Evolutionary conservation across 148 eudicot species (phyloP), one percentile per base, ranked within the genome.

Genomic region (Silene uniflora): DNA sequence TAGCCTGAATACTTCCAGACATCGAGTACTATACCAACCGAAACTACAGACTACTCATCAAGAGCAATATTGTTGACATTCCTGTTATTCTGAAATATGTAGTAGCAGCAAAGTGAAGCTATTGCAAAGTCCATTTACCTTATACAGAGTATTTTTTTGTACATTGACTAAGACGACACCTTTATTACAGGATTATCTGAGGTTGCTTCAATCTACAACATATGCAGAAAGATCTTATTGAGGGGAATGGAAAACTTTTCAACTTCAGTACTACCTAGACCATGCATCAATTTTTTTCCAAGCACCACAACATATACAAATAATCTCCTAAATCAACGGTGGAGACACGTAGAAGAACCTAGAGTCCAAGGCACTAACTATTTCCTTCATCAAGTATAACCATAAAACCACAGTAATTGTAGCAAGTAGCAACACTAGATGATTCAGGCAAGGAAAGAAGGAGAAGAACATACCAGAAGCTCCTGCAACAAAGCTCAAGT

Each of bases 401-500:
- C 54, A 69, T 46, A 77, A 71, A 54, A 21, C 18, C 56, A 44
- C 55, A 18, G 49, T 42, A 39, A 44, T 46, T n/a, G 18, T 62
- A 16, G 59, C 60, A 79, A 21, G 17, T 62, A 14, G 59, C 61
- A 79, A 21, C 22, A 58, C 24, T 7, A 5, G 17, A 74, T 24
- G 42, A 21, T 23, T 27, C 6, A 17, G 17, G 62, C 9, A 21
- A 73, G 35, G 5, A 44, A 11, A 21, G 18, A 73, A 68, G 7
- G 10, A n/a, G 32, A 46, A 14, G 54, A 29, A 83, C 91, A 75
- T 79, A 95, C 98, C 97, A 77, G 88, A 86, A 63, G 97, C 91
- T 75, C 93, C 97, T 0, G 97, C 83, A 74, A 79, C 85, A 84
- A 95, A 95, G 86, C 91, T 87, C 74, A 95, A 88, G 83, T 95